Percentiles rank a stretch among this genome's conserved stretches.
Evolutionary conservation across 1,284 basidiomycete species (phyloP).

Genomic region (Microbotryum violaceum): DNA sequence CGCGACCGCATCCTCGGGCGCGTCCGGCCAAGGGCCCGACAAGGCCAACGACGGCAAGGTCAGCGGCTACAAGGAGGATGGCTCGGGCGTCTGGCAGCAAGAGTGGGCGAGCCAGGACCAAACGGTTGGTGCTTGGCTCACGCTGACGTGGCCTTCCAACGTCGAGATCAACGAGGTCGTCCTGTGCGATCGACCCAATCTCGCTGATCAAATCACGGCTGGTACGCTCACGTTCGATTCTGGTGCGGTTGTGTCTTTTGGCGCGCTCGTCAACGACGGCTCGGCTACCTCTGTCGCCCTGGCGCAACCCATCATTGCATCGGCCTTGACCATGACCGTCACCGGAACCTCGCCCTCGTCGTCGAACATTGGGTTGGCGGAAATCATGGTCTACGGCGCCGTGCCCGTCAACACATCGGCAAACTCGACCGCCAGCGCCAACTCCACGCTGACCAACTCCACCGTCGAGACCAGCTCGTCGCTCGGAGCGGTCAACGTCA

Average conservation of each 20-base stretch:
- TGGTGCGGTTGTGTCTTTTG: constrained; percentile 9
- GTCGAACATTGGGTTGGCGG: constrained; percentile 22
- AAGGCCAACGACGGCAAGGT: constrained; percentile 23
- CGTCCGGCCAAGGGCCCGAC: constrained; percentile 11
- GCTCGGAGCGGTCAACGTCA: neutral
- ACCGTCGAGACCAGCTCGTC: neutral
- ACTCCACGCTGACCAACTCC: neutral
- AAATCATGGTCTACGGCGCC: constrained; percentile 17
- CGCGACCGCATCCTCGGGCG: constrained; percentile 6
- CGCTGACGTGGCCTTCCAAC: constrained; percentile 17
- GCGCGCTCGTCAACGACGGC: constrained; percentile 21
- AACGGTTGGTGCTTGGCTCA: constrained; percentile 21
- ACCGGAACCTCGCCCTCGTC: constrained; percentile 15
- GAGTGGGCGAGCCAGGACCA: constrained; percentile 25
- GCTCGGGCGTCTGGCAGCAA: constrained; percentile 5
- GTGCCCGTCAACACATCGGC: constrained; percentile 6
- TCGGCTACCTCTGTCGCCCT: constrained; percentile 7
- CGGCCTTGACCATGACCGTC: constrained; percentile 12
- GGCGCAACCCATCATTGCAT: constrained; percentile 1
- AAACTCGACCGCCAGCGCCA: constrained; percentile 1
- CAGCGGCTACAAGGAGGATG: constrained; percentile 21
- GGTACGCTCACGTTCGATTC: constrained; percentile 20
- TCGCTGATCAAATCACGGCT: constrained; percentile 17
- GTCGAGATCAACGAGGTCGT: constrained; percentile 21
- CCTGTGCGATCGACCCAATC: constrained; percentile 24